Percentiles rank a stretch among this genome's conserved stretches.
Conservation (phyloP, 371 early-diverging fungal species). For the Mortierella sp. region DNA sequence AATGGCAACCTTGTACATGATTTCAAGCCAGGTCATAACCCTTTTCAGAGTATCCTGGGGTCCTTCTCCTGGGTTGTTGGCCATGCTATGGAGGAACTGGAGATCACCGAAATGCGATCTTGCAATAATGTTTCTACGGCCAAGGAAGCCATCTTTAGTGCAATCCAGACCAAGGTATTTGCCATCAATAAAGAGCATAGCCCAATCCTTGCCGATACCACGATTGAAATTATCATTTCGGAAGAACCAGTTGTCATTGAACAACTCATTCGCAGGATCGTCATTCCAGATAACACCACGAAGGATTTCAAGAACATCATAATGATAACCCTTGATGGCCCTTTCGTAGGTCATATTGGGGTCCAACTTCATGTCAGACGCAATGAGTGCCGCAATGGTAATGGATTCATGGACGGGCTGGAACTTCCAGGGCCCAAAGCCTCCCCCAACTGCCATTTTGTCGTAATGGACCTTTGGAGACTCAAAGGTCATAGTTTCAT, state of each 20-base stretch:
- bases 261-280: slow-evolving; percentile 4
- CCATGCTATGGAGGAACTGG: slow-evolving; percentile 13
- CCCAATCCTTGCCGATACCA: slow-evolving; percentile 5
- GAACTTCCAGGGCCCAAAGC: background rate
- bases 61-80: slow-evolving; percentile 1
- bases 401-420: slow-evolving; percentile 12
- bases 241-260: background rate
- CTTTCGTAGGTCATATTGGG: slow-evolving; percentile 1
- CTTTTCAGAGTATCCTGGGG: slow-evolving; percentile 5
- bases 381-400: slow-evolving; percentile 10
- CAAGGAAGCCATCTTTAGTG: slow-evolving; percentile 1
- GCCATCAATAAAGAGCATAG: background rate
- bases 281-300: slow-evolving; percentile 12
- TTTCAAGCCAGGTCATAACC: slow-evolving; percentile 3
- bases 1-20: slow-evolving; percentile 14
- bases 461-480: background rate
- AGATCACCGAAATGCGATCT: slow-evolving; percentile 11
- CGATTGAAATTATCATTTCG: background rate
- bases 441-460: slow-evolving; percentile 1
- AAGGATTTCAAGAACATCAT: slow-evolving; percentile 4
- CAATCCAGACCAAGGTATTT: background rate
- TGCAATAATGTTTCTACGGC: background rate
- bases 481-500: background rate
- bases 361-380: slow-evolving; percentile 9
- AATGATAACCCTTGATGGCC: slow-evolving; percentile 5